phyloP scores from a whole-genome alignment of 1,139 yeast species.

The Lodderomyces oxycetoniae region DNA sequence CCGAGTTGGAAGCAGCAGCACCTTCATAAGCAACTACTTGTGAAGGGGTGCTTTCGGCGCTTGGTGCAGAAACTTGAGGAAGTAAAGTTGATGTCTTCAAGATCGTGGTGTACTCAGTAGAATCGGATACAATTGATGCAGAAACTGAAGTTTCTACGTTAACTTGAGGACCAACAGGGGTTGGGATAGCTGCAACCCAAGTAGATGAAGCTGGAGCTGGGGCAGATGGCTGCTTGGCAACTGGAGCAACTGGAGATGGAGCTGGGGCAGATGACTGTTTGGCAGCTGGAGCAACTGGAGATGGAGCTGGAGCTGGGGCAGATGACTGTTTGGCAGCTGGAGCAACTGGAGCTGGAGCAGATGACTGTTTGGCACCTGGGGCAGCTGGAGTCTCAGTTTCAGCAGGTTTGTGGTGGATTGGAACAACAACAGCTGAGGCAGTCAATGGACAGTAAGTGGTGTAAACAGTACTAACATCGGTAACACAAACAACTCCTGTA shows the following conservation, averaged over 20 bases:
- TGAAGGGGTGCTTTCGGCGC: not conserved
- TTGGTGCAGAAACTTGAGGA: constrained; percentile 8
- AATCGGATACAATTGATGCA: constrained; percentile 2
- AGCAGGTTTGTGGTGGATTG: constrained; percentile 2
- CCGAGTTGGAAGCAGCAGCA: constrained; percentile 9
- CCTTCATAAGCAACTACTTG: constrained; percentile 10
- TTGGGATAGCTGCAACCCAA: constrained; percentile 3
- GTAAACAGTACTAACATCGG: constrained; percentile 24
- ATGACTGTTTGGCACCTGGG: constrained; percentile 4
- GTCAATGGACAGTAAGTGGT: constrained; percentile 33
- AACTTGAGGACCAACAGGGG: constrained; percentile 1
- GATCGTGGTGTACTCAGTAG: constrained; percentile 7
- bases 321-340: constrained; percentile 4
- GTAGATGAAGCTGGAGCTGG: constrained; percentile 3
- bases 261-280: constrained; percentile 5
- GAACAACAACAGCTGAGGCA: constrained; percentile 10
- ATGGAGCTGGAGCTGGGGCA: constrained; percentile 1
- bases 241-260: constrained; percentile 3
- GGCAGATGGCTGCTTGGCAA: constrained; percentile 3
- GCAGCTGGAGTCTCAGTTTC: not conserved
- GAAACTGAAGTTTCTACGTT: constrained; percentile 4
- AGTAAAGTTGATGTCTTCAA: constrained; percentile 10
- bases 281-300: constrained; percentile 5
- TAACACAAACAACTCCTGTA: constrained; percentile 31
- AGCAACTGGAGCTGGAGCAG: constrained; percentile 4